A percentile compares a stretch with the other conserved stretches of the same genome.
Conservation (phyloP, 768 basidiomycete species). For the Boletus speciosus region DNA sequence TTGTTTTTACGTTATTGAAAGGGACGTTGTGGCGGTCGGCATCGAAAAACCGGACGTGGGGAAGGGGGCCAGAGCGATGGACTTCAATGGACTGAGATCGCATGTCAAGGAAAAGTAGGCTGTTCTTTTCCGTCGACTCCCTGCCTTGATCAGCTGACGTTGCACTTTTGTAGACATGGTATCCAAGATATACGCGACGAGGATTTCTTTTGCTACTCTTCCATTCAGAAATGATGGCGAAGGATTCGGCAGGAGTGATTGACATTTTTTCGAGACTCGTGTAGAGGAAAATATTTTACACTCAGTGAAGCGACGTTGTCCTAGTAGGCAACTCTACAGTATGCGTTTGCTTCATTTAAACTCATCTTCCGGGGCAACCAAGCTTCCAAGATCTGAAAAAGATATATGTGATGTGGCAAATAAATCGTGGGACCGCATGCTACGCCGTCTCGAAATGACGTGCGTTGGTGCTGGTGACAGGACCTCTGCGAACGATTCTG, state of each 20-base stretch:
- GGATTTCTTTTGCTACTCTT: conserved; percentile 40
- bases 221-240: neutral
- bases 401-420: conserved; percentile 27
- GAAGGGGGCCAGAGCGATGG: conserved; percentile 31
- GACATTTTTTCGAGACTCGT: neutral
- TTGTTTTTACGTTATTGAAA: conserved; percentile 31
- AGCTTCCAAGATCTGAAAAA: conserved; percentile 25
- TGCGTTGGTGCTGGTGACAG: conserved; percentile 17
- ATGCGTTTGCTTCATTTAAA: neutral
- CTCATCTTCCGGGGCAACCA: conserved; percentile 12
- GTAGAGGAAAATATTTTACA: neutral
- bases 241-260: neutral
- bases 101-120: conserved; percentile 62
- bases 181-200: conserved; percentile 49
- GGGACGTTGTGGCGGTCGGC: neutral
- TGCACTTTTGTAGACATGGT: conserved; percentile 42
- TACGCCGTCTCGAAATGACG: conserved; percentile 11
- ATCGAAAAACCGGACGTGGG: neutral
- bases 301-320: neutral
- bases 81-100: conserved; percentile 56
- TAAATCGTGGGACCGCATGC: conserved; percentile 22
- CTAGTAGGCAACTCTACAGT: neutral
- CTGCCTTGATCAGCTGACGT: conserved; percentile 3
- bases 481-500: conserved; percentile 17
- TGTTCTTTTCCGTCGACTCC: neutral